These are phyloP conservation scores for Conringia planisiliqua DNA, from an alignment of 345 rosid species.

Conservation along the genomic window DNA sequence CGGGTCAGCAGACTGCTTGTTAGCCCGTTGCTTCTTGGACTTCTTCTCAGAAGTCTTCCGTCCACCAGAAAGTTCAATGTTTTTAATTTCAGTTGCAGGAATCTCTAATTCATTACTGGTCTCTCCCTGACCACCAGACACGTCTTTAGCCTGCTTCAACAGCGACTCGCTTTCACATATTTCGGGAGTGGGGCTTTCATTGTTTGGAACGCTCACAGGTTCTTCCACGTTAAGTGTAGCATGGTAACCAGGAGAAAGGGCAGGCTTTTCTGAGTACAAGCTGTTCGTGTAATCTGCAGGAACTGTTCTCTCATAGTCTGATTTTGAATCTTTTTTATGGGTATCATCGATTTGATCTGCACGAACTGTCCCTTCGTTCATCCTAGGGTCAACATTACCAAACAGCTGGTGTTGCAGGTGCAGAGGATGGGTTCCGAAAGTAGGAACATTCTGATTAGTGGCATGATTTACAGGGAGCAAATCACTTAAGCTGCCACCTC, in stretches of 20 bases:
- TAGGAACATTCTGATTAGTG: conserved; percentile 35
- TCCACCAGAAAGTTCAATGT: conserved; percentile 50
- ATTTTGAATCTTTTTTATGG: conserved; percentile 38
- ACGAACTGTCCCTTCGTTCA: conserved; percentile 32
- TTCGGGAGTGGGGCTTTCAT: conserved; percentile 31
- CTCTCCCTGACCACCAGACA: conserved; percentile 38
- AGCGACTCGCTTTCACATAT: conserved; percentile 35
- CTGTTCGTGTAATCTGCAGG: conserved; percentile 33
- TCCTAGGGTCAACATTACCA: conserved; percentile 39
- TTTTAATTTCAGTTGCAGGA: conserved; percentile 39
- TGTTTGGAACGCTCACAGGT: conserved; percentile 31
- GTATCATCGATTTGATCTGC: conserved; percentile 38
- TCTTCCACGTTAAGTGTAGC: conserved; percentile 28
- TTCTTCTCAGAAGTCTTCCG: conserved; percentile 77
- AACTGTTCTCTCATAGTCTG: conserved; percentile 39
- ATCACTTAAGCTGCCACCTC: conserved; percentile 36
- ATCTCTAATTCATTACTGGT: conserved; percentile 32
- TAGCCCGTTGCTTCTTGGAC: conserved; percentile 72
- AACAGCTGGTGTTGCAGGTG: conserved; percentile 55
- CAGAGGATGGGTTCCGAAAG: conserved; percentile 40
- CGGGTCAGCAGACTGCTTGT: conserved; percentile 56
- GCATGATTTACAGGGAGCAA: conserved; percentile 44
- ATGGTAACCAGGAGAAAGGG: conserved; percentile 29
- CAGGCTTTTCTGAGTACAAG: conserved; percentile 33
- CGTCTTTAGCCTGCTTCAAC: conserved; percentile 18